Evolutionary conservation across 345 rosid species (phyloP), one percentile per base, ranked within the genome.

Genomic region (Firmiana major): DNA sequence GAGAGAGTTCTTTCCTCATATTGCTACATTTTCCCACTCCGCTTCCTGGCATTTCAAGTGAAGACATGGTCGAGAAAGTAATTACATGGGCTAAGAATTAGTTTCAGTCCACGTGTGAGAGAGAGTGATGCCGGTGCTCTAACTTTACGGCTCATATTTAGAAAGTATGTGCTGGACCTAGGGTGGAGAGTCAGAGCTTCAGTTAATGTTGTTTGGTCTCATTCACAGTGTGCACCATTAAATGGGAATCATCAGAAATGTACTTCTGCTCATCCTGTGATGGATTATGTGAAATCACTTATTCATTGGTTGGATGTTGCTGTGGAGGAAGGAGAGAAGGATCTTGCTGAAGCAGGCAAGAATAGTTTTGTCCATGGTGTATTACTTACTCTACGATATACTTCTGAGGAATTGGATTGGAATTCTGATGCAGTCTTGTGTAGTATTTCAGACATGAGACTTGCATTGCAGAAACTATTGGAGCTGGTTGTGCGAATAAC

Each of bases 331-430:
- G 98, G 96, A 48, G 93, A 90, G 88, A 89, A 75, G 75, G 93
- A 95, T 86, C 95, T 93, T 71, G 79, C 86, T 69, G 91, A 85
- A 90, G 97, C 99, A 65, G 93, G 99, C 85, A 88, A 81, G 73
- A 90, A 80, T 80, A 93, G 97, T 84, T 95, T 95, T 79, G 98
- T 95, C 86, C 98, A 95, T 85, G 98, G 99, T 58, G 89, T 93
- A 60, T 83, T 95, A 77, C 94, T 95, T 67, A 81, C 97, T 75
- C 82, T 95, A 65, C 87, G 98, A 55, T 95, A 93, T 86, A 93
- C 98, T 75, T 95, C 93, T 78, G 98, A 95, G 89, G 99, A 95
- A 83, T 81, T 93, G 79, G 94, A 92, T 77, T 95, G 99, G 99
- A 86, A 85, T 83, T 93, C 96, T 31, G 81, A 86, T 63, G 93